Conservation (phyloP, 306 rosid genomes). For the Cicer bijugum region DNA sequence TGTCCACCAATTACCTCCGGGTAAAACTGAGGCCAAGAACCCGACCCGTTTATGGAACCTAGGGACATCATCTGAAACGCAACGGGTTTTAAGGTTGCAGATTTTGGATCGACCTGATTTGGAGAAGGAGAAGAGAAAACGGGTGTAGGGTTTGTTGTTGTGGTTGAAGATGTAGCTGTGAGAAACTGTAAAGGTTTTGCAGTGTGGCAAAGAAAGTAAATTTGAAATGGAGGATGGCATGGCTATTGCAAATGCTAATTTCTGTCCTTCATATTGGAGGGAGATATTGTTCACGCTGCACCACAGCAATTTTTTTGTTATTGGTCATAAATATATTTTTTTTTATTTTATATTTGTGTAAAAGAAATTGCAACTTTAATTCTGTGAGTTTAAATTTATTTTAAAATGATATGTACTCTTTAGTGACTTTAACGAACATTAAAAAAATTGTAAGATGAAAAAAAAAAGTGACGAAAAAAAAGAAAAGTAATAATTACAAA, state of each 20-base stretch:
- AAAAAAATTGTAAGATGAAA: too few relatives aligned
- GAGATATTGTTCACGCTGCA: too few relatives aligned
- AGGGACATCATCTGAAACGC: constrained; percentile 13
- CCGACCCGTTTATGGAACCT: constrained; percentile 35
- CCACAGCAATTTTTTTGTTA: background rate
- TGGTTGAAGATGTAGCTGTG: background rate
- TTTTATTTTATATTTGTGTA: too few relatives aligned
- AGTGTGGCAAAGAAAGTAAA: background rate
- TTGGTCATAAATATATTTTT: too few relatives aligned
- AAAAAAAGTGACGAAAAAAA: too few relatives aligned
- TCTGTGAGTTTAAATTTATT: too few relatives aligned
- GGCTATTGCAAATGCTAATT: background rate
- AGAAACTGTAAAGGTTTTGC: background rate
- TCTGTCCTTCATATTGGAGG: background rate
- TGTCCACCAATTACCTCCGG: constrained; percentile 50
- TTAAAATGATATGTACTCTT: too few relatives aligned
- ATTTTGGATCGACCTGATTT: constrained; percentile 16
- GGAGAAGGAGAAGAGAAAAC: constrained; percentile 4
- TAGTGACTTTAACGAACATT: too few relatives aligned
- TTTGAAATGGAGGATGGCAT: background rate
- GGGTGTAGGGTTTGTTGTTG: constrained; percentile 33
- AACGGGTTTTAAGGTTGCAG: background rate
- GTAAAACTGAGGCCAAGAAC: background rate
- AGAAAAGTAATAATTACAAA: too few relatives aligned
- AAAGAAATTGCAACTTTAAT: too few relatives aligned